Conservation (phyloP, 2,329 filamentous ascomycete genomes). For the Colletotrichum navitas region DNA sequence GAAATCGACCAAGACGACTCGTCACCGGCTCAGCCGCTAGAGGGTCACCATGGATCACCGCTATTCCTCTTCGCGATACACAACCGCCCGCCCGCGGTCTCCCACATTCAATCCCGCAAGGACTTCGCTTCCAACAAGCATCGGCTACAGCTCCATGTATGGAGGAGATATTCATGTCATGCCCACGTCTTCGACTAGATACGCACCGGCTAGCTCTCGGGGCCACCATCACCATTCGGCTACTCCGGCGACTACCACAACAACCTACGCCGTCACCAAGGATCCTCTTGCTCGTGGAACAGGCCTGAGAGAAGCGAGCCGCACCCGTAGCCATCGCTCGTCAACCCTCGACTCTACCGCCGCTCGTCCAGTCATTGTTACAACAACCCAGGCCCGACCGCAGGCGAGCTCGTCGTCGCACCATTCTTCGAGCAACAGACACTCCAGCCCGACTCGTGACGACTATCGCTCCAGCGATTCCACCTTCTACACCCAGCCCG, state of each 20-base stretch:
- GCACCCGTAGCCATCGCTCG: conserved; percentile 58
- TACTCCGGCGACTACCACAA: conserved; percentile 56
- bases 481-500: conserved; percentile 68
- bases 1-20: conserved; percentile 9
- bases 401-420: conserved; percentile 55
- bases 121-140: conserved; percentile 64
- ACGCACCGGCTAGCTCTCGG: conserved; percentile 37
- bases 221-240: conserved; percentile 40
- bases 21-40: conserved; percentile 20
- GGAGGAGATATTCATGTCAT: conserved; percentile 67
- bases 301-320: conserved; percentile 62
- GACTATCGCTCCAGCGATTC: conserved; percentile 66
- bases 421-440: conserved; percentile 48
- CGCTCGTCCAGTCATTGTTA: conserved; percentile 69
- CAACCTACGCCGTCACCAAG: conserved; percentile 68
- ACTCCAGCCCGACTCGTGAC: conserved; percentile 64
- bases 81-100: conserved; percentile 51
- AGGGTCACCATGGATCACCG: conserved; percentile 43
- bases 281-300: conserved; percentile 63
- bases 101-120: conserved; percentile 64
- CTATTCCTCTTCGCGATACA: conserved; percentile 42
- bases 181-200: conserved; percentile 58
- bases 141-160: conserved; percentile 64
- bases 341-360: conserved; percentile 63
- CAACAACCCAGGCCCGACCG: conserved; percentile 61